Evolutionary conservation across 768 basidiomycete species (phyloP), one percentile per base, ranked within the genome.

Genomic region (Cystofilobasidium macerans): DNA sequence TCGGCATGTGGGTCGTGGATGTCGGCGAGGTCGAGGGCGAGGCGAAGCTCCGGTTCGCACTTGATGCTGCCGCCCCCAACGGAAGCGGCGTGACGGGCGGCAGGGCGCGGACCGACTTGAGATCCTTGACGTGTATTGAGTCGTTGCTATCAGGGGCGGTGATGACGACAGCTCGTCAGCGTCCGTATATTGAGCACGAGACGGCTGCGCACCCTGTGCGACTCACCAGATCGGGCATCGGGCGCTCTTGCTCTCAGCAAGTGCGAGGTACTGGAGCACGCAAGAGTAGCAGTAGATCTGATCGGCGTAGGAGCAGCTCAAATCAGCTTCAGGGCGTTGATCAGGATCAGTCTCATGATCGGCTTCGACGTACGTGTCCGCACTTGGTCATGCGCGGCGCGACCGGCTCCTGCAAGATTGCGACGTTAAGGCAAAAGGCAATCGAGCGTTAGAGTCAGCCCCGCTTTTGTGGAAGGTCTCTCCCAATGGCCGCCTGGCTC

Each of bases 171-270:
- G 28, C 42, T 13, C 18, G 51, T 54, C 51, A 54, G 51, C 51
- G 51, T 4, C 28, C 2, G 11, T 6, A 20, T 6, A 20, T 18
- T 43, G 8, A 30, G n/a, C 24, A 57, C 20, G 24, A 58, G 56
- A 16, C 22, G 3, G 4, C 18, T 4, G 54, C 35, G 30, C 45
- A 32, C 42, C 32, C 42, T 11, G 12, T 30, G 35, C 18, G 22
- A 33, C 61, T 36, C 87, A 89, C 76, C 95, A 99, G 58, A 99
- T 91, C 3, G 95, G 95, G 74, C 95, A 98, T 63, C 87, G 86
- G 35, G 86, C 86, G 84, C 88, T 92, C 76, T 92, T 91, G 32
- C 77, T 76, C 56, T 91, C 85, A 30, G 89, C 88, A 26, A 84
- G 83, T 73, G 83, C 85, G 72, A 94, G 81, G 73, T 91, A 92